These are phyloP conservation scores for Striga asiatica DNA, from an alignment of 257 asterid genomes.

Conservation along the genomic window DNA sequence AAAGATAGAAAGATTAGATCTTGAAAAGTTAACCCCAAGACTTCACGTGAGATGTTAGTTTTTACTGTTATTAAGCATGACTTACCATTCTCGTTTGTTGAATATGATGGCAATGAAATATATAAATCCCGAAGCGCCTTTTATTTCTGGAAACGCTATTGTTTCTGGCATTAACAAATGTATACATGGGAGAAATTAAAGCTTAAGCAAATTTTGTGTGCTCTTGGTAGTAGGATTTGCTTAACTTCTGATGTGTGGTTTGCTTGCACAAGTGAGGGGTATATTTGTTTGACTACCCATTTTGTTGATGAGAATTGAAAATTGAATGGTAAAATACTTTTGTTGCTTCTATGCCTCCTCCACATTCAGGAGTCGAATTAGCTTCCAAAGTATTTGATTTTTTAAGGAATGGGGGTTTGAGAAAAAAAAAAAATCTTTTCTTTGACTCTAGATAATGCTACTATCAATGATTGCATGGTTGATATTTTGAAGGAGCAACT, in stretches of 20 bases:
- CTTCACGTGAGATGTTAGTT: too few relatives aligned
- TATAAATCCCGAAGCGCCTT: too few relatives aligned
- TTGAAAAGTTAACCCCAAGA: too few relatives aligned
- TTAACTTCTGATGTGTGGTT: neutral
- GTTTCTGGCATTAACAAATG: too few relatives aligned
- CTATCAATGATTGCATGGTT: neutral
- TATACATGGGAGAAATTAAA: slow-evolving; percentile 3
- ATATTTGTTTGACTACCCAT: neutral
- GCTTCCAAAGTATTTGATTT: neutral
- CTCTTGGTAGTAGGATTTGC: neutral
- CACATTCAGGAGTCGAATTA: neutral
- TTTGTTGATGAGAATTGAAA: neutral
- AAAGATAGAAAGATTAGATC: too few relatives aligned
- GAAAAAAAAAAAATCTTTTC: neutral
- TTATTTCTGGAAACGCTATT: too few relatives aligned
- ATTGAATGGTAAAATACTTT: neutral
- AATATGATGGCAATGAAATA: too few relatives aligned
- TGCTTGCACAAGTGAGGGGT: too few relatives aligned
- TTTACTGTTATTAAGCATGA: too few relatives aligned
- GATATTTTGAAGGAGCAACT: neutral
- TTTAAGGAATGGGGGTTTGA: neutral
- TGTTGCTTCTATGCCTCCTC: neutral
- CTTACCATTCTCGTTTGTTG: too few relatives aligned
- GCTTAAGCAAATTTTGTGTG: slow-evolving; percentile 4
- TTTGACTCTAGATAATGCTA: neutral